Evolutionary conservation across 169 alveolate genomes (phyloP), one percentile per base, ranked within the genome.

Genomic region (Eimeria sp.): DNA sequence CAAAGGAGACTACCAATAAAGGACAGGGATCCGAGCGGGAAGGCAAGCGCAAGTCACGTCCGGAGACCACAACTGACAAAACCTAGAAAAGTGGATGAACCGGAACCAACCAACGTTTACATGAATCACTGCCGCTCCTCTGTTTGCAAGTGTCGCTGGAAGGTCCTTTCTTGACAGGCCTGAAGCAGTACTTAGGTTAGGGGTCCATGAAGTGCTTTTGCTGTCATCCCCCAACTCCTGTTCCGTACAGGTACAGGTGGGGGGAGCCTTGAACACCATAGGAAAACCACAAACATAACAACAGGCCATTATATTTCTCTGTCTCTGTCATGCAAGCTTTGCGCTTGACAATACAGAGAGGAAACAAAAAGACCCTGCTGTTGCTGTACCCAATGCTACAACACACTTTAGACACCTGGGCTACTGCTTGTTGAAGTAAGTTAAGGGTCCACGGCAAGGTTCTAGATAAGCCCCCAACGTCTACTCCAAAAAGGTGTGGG

Each of bases 301-400:
- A 77, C 23, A 27, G 62, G 66, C 87, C 64, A 43, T 74, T 43
- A 49, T 58, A 30, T 82, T 54, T 54, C 89, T 27, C 89, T 82
- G 52, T 77, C 68, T 76, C 64, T 54, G 89, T 54, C 52, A 56
- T 54, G 89, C 71, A 33, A 49, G 89, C 89, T 9, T 8, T n/a
- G 52, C 40, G 89, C 68, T 82, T 58, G 20, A 82, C 66, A 49
- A 4, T 27, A 25, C 89, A 56, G 89, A 54, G 27, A 30, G 89
- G 89, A 82, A 82, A 82, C 68, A 49, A 56, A 82, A 30, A 49
- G 72, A 71, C 64, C 89, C 62, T 80, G 72, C 71, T 54, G 78
- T 33, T n/a, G 89, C 89, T 80, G 52, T 27, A 30, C 68, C 71
- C 89, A 52, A 68, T 80, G 89, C 89, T 54, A 71, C 89, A 80